Conservation (phyloP, 768 basidiomycete species). For the Dictyophora rubrovolvata region DNA sequence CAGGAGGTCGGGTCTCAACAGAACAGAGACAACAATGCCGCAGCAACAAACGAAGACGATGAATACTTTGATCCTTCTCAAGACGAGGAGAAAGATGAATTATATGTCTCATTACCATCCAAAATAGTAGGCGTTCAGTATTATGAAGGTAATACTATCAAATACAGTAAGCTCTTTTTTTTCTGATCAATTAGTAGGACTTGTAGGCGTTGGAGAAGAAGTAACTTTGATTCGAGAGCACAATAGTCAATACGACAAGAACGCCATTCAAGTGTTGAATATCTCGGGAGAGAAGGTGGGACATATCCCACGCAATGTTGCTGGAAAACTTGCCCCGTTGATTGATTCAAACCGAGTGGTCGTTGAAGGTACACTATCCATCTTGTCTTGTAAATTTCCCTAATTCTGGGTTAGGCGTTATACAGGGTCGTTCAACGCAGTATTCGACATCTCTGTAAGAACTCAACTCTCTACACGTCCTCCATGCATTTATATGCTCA, state of each 20-base stretch:
- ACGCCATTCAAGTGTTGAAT: conserved; percentile 76
- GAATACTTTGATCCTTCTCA: conserved; percentile 21
- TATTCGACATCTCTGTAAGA: conserved; percentile 50
- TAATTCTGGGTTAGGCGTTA: conserved; percentile 3
- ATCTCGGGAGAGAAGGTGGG: conserved; percentile 69
- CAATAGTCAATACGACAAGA: conserved; percentile 58
- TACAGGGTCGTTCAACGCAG: conserved; percentile 28
- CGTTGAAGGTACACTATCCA: conserved; percentile 47
- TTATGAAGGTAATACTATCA: conserved; percentile 45
- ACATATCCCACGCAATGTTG: conserved; percentile 58
- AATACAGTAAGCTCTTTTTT: background rate
- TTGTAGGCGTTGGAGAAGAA: conserved; percentile 74
- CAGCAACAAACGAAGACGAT: conserved; percentile 26
- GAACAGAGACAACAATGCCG: conserved; percentile 10
- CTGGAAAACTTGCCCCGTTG: conserved; percentile 52
- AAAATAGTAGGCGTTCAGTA: conserved; percentile 80
- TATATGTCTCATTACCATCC: conserved; percentile 48
- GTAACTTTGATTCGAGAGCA: conserved; percentile 62
- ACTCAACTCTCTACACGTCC: conserved; percentile 11
- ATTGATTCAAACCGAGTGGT: conserved; percentile 54
- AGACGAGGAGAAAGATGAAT: conserved; percentile 50
- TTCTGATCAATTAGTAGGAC: conserved; percentile 30
- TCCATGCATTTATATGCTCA: background rate
- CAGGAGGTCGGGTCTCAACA: conserved; percentile 13
- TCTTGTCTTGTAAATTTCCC: background rate